A percentile compares a stretch with the other conserved stretches of the same genome.
Evolutionary conservation across 164 flowering plant species (phyloP).

Genomic region (Magnolia changhungtana): DNA sequence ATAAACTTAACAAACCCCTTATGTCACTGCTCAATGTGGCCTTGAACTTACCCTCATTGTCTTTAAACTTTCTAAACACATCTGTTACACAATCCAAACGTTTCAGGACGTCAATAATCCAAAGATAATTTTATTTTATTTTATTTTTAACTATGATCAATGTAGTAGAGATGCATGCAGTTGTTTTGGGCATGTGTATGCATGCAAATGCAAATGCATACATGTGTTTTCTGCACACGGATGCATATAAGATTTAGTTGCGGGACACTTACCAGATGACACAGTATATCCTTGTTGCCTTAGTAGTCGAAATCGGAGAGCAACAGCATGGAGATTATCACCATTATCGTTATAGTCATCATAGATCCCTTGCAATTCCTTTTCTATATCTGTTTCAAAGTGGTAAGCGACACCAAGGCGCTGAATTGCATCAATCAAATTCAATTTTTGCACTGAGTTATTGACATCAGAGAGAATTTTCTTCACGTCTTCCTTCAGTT

Average conservation of each 20-base stretch:
- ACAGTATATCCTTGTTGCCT: slow-evolving; percentile 11
- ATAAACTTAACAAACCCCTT: too few species aligned
- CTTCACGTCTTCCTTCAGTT: slow-evolving; percentile 2
- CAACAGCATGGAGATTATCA: slow-evolving; percentile 1
- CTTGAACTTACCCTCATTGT: too few species aligned
- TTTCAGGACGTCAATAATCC: too few species aligned
- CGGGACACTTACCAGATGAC: not conserved
- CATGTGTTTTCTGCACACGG: too few species aligned
- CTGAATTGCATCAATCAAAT: slow-evolving; percentile 10
- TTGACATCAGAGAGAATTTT: not conserved
- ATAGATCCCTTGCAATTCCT: not conserved
- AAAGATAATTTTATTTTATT: too few species aligned
- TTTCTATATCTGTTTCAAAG: slow-evolving; percentile 10
- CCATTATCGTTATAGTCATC: not conserved
- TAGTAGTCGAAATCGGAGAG: slow-evolving; percentile 10
- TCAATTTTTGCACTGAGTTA: not conserved
- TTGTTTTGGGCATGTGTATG: too few species aligned
- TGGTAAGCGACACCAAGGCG: slow-evolving; percentile 11
- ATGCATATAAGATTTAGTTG: too few species aligned
- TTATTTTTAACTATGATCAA: too few species aligned
- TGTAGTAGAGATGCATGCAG: not conserved
- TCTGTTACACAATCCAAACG: too few species aligned
- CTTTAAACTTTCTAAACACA: too few species aligned
- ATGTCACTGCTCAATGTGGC: too few species aligned
- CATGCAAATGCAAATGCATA: too few species aligned